Conservation (phyloP, 768 basidiomycete genomes). For the Tephrocybe sp. region DNA sequence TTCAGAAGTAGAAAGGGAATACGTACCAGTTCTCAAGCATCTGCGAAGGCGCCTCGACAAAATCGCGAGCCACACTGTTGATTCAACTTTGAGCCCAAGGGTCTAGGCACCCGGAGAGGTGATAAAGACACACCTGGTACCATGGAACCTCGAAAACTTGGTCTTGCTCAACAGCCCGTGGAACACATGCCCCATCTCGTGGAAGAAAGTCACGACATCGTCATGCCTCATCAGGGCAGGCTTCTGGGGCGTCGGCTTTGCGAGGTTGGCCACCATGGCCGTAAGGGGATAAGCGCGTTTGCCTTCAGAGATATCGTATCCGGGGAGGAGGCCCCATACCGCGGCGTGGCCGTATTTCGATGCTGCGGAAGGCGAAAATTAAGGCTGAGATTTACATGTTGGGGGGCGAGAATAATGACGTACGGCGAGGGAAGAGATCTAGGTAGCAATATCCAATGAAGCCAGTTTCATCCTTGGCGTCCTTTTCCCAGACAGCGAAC, state of each 20-base stretch:
- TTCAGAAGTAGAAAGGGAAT: background rate
- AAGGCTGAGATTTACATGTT: background rate
- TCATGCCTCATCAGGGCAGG: conserved; percentile 87
- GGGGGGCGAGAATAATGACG: conserved; percentile 13
- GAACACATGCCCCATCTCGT: conserved; percentile 84
- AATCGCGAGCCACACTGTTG: conserved; percentile 67
- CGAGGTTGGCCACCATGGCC: conserved; percentile 90
- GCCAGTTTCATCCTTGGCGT: conserved; percentile 64
- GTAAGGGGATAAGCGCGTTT: conserved; percentile 70
- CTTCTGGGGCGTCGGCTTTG: conserved; percentile 77
- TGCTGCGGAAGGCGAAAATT: conserved; percentile 33
- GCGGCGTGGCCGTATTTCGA: conserved; percentile 87
- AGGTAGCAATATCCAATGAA: conserved; percentile 89
- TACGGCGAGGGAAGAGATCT: conserved; percentile 84
- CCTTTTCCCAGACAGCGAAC: conserved; percentile 83
- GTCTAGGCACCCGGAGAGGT: background rate
- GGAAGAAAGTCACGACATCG: conserved; percentile 90
- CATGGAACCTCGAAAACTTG: conserved; percentile 77
- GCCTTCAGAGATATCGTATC: conserved; percentile 57
- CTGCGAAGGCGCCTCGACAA: conserved; percentile 89
- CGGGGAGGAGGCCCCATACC: conserved; percentile 75
- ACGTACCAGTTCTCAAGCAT: conserved; percentile 88
- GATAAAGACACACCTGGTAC: conserved; percentile 50
- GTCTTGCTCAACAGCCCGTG: conserved; percentile 71
- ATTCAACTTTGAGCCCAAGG: too few species aligned